Evolutionary conservation across 768 basidiomycete species (phyloP), one percentile per base, ranked within the genome.

Genomic region (Termitomyces sp.): DNA sequence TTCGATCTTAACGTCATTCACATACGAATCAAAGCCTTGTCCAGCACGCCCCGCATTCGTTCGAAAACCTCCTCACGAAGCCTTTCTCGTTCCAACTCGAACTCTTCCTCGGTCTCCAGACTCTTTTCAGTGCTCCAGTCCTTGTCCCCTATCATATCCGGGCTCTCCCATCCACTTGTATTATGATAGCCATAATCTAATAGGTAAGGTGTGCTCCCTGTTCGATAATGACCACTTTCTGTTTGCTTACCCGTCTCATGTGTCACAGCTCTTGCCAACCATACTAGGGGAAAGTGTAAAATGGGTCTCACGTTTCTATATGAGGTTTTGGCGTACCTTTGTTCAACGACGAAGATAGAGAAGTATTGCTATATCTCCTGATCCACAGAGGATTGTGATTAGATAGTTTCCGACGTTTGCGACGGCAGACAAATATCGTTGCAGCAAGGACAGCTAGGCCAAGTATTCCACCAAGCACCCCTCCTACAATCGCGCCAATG

Each of bases 401-500:
- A 6, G 49, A 31, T 18, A 11, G 3, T 15, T 39, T 29, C 15
- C 6, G 51, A 18, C 39, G 18, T 11, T n/a, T n/a, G 20, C 42
- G 49, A 20, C 49, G 38, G 36, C 23, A 51, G 22, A 44, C 5
- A 31, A 50, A 39, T 3, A 35, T 3, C 3, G 43, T 1, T 23
- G 22, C 20, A 15, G 25, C 18, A 25, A 47, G 5, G n/a, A 48
- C n/a, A 16, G 40, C 11, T 10, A 48, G 12, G 5, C 35, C 50
- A 20, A 33, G 2, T 5, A 56, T 18, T 3, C 38, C 50, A 6
- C 55, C 55, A 3, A 52, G 18, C 5, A 38, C 36, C 7, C 55
- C 50, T 16, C 55, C 50, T 9, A 48, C 44, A 20, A 56, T 52
- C 15, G 38, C 27, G 15, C 55, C 55, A n/a, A 31, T 22, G n/a